phyloP scores from a whole-genome alignment of 306 rosid species.

The Trifolium repens region DNA sequence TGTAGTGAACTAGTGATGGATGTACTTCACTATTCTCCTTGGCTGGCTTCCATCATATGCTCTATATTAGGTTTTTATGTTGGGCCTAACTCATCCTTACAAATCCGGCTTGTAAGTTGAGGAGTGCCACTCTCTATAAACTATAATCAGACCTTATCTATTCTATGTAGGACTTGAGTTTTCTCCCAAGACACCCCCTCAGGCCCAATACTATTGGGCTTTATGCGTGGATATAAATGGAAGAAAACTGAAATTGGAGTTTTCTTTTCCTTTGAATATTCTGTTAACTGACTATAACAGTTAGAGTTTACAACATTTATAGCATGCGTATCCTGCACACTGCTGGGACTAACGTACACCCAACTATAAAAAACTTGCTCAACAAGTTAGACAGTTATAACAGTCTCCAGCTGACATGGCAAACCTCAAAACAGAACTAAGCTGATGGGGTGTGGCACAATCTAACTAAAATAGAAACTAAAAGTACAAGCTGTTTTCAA shows the following conservation, averaged over 20 bases:
- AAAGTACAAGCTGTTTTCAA: neutral
- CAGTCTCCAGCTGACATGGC: neutral
- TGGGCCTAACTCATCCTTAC: too few relatives aligned
- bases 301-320: neutral
- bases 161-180: too few relatives aligned
- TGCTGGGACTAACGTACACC: neutral
- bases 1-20: conserved; percentile 23
- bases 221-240: too few relatives aligned
- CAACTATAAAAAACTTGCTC: neutral
- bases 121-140: too few relatives aligned
- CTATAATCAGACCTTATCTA: too few relatives aligned
- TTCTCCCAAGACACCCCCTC: too few relatives aligned
- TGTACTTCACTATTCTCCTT: conserved; percentile 7
- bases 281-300: neutral
- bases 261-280: neutral
- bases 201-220: too few relatives aligned
- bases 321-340: neutral
- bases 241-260: neutral
- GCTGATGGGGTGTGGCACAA: neutral
- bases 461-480: neutral
- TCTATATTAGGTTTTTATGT: too few relatives aligned
- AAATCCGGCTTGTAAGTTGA: too few relatives aligned
- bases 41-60: conserved; percentile 19
- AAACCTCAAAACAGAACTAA: neutral
- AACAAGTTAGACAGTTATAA: neutral